A percentile compares a stretch with the other conserved stretches of the same genome.
These are phyloP conservation scores for Diplocarpon mali DNA, from an alignment of 2,329 filamentous ascomycete genomes.

Conservation along the genomic window DNA sequence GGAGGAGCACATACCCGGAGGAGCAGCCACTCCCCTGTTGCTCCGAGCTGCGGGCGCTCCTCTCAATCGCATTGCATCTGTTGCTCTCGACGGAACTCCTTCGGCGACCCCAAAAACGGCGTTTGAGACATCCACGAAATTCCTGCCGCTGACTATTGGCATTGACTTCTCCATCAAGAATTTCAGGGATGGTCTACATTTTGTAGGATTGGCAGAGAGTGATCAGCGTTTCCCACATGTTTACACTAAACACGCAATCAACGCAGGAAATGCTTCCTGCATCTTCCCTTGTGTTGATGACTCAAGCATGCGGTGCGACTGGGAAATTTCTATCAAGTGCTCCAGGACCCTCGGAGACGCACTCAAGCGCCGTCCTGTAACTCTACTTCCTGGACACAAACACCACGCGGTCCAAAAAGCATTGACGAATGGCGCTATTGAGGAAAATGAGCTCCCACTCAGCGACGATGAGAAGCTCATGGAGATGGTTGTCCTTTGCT, in stretches of 20 bases:
- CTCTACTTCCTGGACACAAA: constrained; percentile 23
- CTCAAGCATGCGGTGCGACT: constrained; percentile 66
- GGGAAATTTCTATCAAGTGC: constrained; percentile 80
- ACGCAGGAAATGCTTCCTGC: constrained; percentile 69
- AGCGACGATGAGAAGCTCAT: constrained; percentile 74
- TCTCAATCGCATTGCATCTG: constrained; percentile 18
- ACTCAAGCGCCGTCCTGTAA: constrained; percentile 36
- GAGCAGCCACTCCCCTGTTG: constrained; percentile 34
- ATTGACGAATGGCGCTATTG: constrained; percentile 5
- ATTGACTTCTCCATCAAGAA: constrained; percentile 70
- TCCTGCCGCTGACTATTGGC: constrained; percentile 48
- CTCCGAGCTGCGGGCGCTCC: constrained; percentile 29
- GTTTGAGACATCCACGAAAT: constrained; percentile 32
- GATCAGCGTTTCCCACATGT: constrained; percentile 82
- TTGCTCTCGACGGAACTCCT: constrained; percentile 27
- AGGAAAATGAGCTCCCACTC: constrained; percentile 32
- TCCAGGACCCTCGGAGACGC: constrained; percentile 79
- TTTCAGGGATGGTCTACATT: constrained; percentile 80
- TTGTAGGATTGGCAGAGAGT: constrained; percentile 71
- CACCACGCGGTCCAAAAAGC: constrained; percentile 26
- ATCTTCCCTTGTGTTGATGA: constrained; percentile 94
- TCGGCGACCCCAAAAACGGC: constrained; percentile 26
- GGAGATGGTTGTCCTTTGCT: constrained; percentile 85
- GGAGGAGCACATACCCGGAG: constrained; percentile 40
- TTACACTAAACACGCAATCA: constrained; percentile 73